Evolutionary conservation across 2,329 filamentous ascomycete species (phyloP).

Genomic region (Huntiella bhutanensis): DNA sequence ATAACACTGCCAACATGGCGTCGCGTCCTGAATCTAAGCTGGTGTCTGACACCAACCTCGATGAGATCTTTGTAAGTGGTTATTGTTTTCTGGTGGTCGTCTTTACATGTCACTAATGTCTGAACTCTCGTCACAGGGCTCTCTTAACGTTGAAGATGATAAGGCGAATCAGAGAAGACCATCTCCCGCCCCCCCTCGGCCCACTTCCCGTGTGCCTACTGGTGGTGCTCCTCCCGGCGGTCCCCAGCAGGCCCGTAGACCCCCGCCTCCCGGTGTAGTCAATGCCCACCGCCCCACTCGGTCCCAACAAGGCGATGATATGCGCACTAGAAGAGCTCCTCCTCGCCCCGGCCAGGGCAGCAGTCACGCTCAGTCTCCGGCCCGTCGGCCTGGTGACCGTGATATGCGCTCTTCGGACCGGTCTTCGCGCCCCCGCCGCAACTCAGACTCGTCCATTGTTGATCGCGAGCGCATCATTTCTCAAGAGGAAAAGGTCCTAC

Average conservation of each 20-base stretch:
- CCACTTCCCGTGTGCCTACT: constrained; percentile 12
- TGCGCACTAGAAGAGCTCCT: constrained; percentile 25
- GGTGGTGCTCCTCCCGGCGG: not conserved
- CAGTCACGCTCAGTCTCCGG: constrained; percentile 47
- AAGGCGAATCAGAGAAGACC: constrained; percentile 34
- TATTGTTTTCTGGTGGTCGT: not conserved
- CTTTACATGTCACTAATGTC: not conserved
- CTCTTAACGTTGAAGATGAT: constrained; percentile 43
- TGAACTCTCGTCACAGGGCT: not conserved
- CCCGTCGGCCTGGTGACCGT: constrained; percentile 26
- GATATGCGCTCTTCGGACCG: constrained; percentile 22
- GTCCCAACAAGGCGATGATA: constrained; percentile 17
- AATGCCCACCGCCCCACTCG: constrained; percentile 49
- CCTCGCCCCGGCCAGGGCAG: constrained; percentile 39
- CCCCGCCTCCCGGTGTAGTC: constrained; percentile 38
- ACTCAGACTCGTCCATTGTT: constrained; percentile 61
- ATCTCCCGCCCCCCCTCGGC: constrained; percentile 14
- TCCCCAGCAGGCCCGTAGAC: constrained; percentile 19
- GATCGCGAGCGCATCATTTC: constrained; percentile 39
- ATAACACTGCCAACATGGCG: constrained; percentile 22
- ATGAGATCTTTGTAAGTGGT: constrained; percentile 58
- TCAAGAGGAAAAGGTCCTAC: constrained; percentile 37
- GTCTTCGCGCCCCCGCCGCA: constrained; percentile 40
- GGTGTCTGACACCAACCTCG: constrained; percentile 29
- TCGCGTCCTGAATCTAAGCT: constrained; percentile 25